Conservation (phyloP, 305 asterid species). For the Euphrasia arctica region DNA sequence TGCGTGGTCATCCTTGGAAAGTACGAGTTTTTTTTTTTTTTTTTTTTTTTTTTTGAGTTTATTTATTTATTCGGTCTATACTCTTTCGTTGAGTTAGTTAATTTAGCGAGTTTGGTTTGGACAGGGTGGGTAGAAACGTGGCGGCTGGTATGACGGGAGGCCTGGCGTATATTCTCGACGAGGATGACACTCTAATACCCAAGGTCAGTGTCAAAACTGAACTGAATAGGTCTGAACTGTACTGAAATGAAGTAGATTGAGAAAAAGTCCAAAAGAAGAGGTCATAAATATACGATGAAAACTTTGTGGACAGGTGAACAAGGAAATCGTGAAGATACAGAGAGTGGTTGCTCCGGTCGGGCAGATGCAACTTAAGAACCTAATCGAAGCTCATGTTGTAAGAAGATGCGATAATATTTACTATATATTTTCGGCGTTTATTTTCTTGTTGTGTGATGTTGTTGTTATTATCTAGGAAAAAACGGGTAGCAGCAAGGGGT, state of each 20-base stretch:
- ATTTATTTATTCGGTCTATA: too few relatives aligned
- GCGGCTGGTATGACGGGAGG: conserved; percentile 99
- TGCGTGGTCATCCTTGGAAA: conserved; percentile 94
- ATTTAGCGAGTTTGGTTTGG: conserved; percentile 19
- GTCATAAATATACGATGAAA: neutral
- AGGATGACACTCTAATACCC: conserved; percentile 85
- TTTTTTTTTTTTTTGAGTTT: too few relatives aligned
- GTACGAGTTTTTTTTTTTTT: conserved; percentile 47
- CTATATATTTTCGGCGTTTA: too few relatives aligned
- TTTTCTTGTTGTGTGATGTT: too few relatives aligned
- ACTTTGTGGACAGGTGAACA: conserved; percentile 65
- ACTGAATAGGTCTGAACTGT: too few relatives aligned
- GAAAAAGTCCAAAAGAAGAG: too few relatives aligned
- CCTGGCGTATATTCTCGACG: conserved; percentile 87
- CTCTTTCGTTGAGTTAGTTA: neutral
- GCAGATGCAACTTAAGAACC: conserved; percentile 94
- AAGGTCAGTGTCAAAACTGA: conserved; percentile 42
- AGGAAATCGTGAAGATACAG: conserved; percentile 97
- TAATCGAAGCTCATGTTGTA: conserved; percentile 89
- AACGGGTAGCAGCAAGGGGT: conserved; percentile 83
- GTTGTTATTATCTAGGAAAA: conserved; percentile 49
- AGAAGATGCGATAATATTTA: conserved; percentile 28
- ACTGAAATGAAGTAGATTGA: too few relatives aligned
- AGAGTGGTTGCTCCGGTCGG: conserved; percentile 93
- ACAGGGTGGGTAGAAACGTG: conserved; percentile 94